phyloP scores from a whole-genome alignment of 345 rosid species.

The Acer saccharum region DNA sequence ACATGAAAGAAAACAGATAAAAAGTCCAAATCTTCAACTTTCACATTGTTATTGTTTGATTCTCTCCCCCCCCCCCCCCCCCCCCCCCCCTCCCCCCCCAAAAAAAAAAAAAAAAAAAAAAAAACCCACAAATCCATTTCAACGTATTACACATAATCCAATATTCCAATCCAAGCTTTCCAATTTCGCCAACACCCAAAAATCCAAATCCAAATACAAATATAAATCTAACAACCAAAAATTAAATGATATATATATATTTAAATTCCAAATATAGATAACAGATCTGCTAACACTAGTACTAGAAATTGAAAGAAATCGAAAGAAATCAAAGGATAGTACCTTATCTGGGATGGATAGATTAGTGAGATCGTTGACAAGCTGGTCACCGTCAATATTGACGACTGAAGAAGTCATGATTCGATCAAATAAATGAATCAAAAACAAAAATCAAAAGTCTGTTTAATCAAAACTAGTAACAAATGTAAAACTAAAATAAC shows the following conservation, averaged over 20 bases:
- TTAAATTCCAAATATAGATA: background rate
- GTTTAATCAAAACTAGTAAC: background rate
- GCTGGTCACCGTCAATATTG: slow-evolving; percentile 19
- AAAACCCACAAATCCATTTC: background rate
- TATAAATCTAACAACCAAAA: background rate
- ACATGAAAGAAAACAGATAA: background rate
- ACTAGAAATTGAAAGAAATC: background rate
- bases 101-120: background rate
- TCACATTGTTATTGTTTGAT: background rate
- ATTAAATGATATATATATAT: background rate
- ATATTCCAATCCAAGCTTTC: background rate
- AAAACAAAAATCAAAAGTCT: background rate
- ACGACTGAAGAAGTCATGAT: slow-evolving; percentile 34
- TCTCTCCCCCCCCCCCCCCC: no score
- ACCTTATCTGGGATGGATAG: slow-evolving; percentile 39
- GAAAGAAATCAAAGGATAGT: background rate
- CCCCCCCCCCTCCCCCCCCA: no score
- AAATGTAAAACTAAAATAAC: background rate
- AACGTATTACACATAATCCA: background rate
- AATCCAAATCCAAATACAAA: background rate
- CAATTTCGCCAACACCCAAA: background rate
- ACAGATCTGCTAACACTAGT: background rate
- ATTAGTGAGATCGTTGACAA: slow-evolving; percentile 18
- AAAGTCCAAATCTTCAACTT: background rate
- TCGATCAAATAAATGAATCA: background rate